Conservation (phyloP, 257 asterid species). For the Henckelia pumila region DNA sequence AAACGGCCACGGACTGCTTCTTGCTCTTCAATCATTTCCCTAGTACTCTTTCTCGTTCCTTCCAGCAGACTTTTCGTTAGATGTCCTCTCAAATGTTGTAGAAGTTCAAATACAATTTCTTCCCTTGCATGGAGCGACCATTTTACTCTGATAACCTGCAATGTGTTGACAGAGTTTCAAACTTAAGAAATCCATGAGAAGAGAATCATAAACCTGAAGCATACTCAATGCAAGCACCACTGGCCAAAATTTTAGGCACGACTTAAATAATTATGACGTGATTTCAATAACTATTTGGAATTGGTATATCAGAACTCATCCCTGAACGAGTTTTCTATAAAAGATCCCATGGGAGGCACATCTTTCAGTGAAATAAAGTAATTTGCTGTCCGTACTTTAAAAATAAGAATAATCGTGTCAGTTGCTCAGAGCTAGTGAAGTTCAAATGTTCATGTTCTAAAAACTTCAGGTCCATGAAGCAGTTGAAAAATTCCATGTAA, state of each 20-base stretch:
- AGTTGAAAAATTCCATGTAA: not conserved
- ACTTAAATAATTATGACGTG: conserved; percentile 3
- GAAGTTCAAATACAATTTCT: conserved; percentile 91
- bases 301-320: not conserved
- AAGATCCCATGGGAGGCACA: not conserved
- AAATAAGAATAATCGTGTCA: not conserved
- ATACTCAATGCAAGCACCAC: not conserved
- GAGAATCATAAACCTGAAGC: conserved; percentile 7
- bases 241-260: not conserved
- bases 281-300: not conserved
- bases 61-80: conserved; percentile 56
- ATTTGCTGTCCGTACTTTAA: conserved; percentile 1
- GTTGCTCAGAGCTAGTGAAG: not conserved
- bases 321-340: not conserved
- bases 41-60: conserved; percentile 74
- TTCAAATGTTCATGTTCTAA: not conserved
- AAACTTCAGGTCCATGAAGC: not conserved
- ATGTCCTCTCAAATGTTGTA: conserved; percentile 84
- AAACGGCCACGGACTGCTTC: conserved; percentile 97
- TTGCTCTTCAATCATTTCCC: conserved; percentile 97
- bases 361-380: conserved; percentile 1
- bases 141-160: conserved; percentile 87
- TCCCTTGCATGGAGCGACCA: conserved; percentile 99
- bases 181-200: not conserved
- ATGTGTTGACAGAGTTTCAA: not conserved